These are phyloP conservation scores for Vitrella brassicaformis DNA, from an alignment of 73 alveolate species.

Conservation along the genomic window DNA sequence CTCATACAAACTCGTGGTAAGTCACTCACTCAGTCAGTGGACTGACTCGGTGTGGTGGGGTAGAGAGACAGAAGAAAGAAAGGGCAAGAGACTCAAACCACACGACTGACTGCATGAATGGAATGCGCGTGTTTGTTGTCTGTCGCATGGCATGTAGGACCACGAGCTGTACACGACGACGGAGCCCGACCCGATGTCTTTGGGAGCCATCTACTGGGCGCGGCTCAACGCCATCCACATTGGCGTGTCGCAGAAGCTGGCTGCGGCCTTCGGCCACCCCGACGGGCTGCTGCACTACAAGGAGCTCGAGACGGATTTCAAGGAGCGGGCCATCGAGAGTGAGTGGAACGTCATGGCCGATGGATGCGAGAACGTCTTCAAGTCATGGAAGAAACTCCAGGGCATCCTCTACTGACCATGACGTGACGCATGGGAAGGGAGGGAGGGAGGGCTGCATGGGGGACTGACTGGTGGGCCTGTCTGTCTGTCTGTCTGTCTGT, in stretches of 20 bases:
- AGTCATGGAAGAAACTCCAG: neutral
- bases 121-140: no score
- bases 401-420: neutral
- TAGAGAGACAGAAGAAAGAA: no score
- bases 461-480: neutral
- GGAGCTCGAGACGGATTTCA: neutral
- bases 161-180: slow-evolving; percentile 29
- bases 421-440: neutral
- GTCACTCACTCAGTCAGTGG: no score
- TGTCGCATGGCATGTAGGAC: slow-evolving; percentile 16
- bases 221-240: slow-evolving; percentile 13
- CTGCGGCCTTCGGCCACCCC: neutral
- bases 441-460: neutral
- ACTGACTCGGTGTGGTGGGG: no score
- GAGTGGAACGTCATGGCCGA: neutral
- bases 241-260: slow-evolving; percentile 24
- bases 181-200: slow-evolving; percentile 30
- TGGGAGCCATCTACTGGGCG: slow-evolving; percentile 24
- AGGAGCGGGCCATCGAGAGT: neutral
- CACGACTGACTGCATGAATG: no score
- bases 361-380: neutral
- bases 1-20: neutral
- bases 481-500: neutral
- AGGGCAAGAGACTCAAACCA: no score
- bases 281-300: neutral